Conservation (phyloP, 2,329 filamentous ascomycete species). For the Aspergillus flavus region DNA sequence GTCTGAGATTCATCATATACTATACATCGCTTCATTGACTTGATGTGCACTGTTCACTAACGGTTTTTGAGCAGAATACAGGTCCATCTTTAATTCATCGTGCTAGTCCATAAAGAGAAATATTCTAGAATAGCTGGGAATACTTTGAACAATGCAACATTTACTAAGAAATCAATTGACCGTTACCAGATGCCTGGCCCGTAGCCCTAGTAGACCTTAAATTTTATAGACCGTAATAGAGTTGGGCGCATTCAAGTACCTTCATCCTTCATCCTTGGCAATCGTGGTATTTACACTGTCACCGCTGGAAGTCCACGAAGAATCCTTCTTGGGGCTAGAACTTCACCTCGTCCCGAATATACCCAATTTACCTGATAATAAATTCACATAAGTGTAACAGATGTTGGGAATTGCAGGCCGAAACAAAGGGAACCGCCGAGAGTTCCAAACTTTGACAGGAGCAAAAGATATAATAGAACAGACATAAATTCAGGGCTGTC, state of each 20-base stretch:
- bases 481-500: neutral
- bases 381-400: neutral
- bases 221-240: neutral
- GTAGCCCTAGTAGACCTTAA: neutral
- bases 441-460: neutral
- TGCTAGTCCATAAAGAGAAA: neutral
- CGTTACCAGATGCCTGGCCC: neutral
- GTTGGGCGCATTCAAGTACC: neutral
- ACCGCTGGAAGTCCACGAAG: neutral
- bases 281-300: neutral
- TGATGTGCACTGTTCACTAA: conserved; percentile 11
- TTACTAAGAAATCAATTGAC: neutral
- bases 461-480: neutral
- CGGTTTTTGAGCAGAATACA: neutral
- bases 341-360: neutral
- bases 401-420: neutral
- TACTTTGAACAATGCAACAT: neutral
- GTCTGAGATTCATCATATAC: conserved; percentile 55
- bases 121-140: neutral
- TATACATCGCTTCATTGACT: neutral
- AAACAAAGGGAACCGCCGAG: neutral
- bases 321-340: neutral
- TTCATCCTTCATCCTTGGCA: too few relatives aligned
- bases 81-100: neutral
- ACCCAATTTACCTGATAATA: neutral